Conservation (phyloP, 2,329 filamentous ascomycete species). For the Lojkania enalia region DNA sequence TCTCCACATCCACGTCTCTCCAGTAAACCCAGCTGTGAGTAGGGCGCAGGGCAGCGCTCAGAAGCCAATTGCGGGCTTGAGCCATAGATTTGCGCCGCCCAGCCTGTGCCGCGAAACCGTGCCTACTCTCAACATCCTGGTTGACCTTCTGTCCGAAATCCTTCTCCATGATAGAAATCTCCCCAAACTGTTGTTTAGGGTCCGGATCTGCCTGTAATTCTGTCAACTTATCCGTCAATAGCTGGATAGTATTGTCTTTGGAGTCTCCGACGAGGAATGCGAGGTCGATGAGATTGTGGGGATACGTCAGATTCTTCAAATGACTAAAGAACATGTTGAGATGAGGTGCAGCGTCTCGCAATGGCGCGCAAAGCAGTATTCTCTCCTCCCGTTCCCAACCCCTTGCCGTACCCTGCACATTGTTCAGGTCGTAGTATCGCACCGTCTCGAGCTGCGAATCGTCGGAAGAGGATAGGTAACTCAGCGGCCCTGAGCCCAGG, state of each 20-base stretch:
- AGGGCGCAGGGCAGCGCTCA: constrained; percentile 88
- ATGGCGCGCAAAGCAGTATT: constrained; percentile 89
- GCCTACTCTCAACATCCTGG: constrained; percentile 95
- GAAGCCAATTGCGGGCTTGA: constrained; percentile 93
- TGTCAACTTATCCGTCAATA: constrained; percentile 75
- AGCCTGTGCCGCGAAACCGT: constrained; percentile 96
- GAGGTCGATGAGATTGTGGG: constrained; percentile 92
- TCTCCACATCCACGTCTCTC: constrained; percentile 98
- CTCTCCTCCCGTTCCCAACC: constrained; percentile 97
- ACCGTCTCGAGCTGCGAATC: constrained; percentile 89
- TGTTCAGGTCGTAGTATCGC: constrained; percentile 92
- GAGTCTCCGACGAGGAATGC: constrained; percentile 97
- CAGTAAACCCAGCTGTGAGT: constrained; percentile 99
- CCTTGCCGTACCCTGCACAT: constrained; percentile 85
- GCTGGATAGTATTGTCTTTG: constrained; percentile 81
- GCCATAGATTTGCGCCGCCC: constrained; percentile 95
- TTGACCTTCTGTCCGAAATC: constrained; percentile 98
- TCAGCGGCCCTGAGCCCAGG: constrained; percentile 66
- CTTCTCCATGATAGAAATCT: constrained; percentile 97
- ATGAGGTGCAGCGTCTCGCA: constrained; percentile 90
- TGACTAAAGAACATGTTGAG: constrained; percentile 99
- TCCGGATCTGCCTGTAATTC: constrained; percentile 80
- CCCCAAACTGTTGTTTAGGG: constrained; percentile 81
- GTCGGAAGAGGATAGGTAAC: constrained; percentile 67
- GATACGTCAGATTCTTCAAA: constrained; percentile 93